Percentiles rank a stretch among this genome's conserved stretches.
Evolutionary conservation across 805 yeast species (phyloP).

Genomic region (Metschnikowia anglica): DNA sequence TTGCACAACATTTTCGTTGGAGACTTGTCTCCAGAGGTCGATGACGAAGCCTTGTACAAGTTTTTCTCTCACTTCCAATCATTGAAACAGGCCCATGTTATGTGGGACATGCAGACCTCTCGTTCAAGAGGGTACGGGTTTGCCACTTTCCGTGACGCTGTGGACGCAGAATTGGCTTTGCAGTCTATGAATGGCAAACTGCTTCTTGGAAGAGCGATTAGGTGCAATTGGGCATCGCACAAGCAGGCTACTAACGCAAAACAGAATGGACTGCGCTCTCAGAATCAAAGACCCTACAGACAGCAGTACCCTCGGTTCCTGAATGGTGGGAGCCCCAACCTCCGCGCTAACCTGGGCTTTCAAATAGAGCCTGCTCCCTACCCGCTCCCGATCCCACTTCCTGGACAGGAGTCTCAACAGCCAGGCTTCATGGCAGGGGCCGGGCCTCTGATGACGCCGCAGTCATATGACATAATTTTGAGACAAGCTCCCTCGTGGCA

Average conservation of each 20-base stretch:
- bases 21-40: conserved; percentile 77
- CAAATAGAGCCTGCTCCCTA: conserved; percentile 5
- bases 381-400: conserved; percentile 8
- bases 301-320: conserved; percentile 6
- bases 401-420: conserved; percentile 7
- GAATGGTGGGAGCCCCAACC: conserved; percentile 5
- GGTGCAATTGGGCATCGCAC: conserved; percentile 89
- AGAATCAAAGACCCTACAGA: conserved; percentile 8
- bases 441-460: conserved; percentile 45
- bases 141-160: conserved; percentile 65
- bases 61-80: conserved; percentile 60
- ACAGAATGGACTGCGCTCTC: conserved; percentile 5
- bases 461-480: conserved; percentile 65
- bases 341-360: conserved; percentile 1
- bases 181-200: conserved; percentile 70
- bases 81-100: conserved; percentile 80
- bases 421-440: conserved; percentile 1
- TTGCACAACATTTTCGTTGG: conserved; percentile 80
- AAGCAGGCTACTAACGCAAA: conserved; percentile 38
- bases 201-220: conserved; percentile 71
- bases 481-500: conserved; percentile 82
- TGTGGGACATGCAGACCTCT: conserved; percentile 97
- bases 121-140: conserved; percentile 91
- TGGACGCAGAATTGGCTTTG: conserved; percentile 74
- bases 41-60: conserved; percentile 65